phyloP scores from a whole-genome alignment of 352 stramenopile species.

The Phytophthora capsici region DNA sequence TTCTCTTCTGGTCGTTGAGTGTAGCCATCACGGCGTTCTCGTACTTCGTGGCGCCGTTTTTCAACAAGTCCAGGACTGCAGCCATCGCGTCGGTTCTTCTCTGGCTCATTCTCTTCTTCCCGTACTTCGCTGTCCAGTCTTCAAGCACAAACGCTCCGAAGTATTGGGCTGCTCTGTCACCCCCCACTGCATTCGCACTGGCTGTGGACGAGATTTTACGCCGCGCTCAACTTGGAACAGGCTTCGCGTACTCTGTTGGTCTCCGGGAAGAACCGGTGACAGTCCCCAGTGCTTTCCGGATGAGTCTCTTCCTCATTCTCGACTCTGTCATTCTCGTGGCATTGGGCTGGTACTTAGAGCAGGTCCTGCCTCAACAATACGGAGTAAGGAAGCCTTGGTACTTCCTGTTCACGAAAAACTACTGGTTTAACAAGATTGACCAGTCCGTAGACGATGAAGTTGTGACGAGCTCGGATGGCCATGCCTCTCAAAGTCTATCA shows the following conservation, averaged over 20 bases:
- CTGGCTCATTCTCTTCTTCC: slow-evolving; percentile 80
- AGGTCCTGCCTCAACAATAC: slow-evolving; percentile 92
- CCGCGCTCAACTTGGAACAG: slow-evolving; percentile 63
- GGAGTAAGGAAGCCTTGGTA: slow-evolving; percentile 90
- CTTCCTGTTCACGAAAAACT: slow-evolving; percentile 78
- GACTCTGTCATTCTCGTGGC: slow-evolving; percentile 86
- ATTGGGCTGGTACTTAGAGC: slow-evolving; percentile 92
- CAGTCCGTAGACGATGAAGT: neutral
- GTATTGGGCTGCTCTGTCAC: slow-evolving; percentile 60
- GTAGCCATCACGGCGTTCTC: slow-evolving; percentile 68
- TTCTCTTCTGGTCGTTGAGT: slow-evolving; percentile 70
- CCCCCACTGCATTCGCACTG: slow-evolving; percentile 72
- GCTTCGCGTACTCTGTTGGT: slow-evolving; percentile 65
- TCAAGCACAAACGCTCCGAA: slow-evolving; percentile 42
- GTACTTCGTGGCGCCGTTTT: slow-evolving; percentile 73
- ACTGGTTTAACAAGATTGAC: slow-evolving; percentile 39
- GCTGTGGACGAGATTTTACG: slow-evolving; percentile 67
- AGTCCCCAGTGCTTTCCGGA: slow-evolving; percentile 51
- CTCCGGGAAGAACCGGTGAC: slow-evolving; percentile 43
- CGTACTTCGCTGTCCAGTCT: slow-evolving; percentile 70
- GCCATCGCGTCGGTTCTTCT: slow-evolving; percentile 68
- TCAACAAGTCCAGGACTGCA: slow-evolving; percentile 71
- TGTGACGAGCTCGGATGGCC: slow-evolving; percentile 1
- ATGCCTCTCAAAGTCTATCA: slow-evolving; percentile 7
- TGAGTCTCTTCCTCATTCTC: slow-evolving; percentile 71